These are phyloP conservation scores for Angophora floribunda DNA, from an alignment of 345 rosid genomes.

Conservation along the genomic window DNA sequence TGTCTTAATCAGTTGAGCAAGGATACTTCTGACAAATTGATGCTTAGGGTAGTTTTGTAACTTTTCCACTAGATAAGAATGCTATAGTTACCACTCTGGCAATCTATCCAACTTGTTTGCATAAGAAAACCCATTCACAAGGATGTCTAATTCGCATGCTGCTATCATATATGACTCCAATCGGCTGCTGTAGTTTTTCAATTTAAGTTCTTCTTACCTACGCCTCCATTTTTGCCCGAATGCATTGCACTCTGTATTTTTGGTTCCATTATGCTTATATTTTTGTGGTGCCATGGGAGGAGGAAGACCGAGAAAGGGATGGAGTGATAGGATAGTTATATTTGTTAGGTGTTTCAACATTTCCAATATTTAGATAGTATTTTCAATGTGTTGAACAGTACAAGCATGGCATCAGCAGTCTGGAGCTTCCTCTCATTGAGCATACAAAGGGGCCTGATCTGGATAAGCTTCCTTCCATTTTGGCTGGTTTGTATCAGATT, in stretches of 20 bases:
- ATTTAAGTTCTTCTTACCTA: neutral
- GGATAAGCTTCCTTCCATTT: slow-evolving; percentile 49
- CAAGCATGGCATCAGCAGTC: slow-evolving; percentile 40
- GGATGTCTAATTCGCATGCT: neutral
- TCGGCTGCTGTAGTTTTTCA: neutral
- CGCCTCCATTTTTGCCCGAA: neutral
- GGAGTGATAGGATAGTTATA: neutral
- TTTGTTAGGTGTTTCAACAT: neutral
- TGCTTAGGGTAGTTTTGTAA: neutral
- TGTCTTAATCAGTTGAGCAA: neutral
- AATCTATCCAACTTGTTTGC: neutral
- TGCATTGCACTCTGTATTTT: neutral
- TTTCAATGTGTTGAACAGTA: slow-evolving; percentile 24
- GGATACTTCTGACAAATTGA: neutral
- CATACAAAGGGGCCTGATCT: slow-evolving; percentile 75
- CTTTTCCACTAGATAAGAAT: neutral
- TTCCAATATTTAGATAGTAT: neutral
- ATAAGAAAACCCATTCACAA: neutral
- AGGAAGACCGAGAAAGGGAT: neutral
- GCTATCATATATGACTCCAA: neutral
- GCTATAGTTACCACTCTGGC: neutral
- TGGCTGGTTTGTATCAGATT: slow-evolving; percentile 33
- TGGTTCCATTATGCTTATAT: neutral
- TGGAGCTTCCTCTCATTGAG: slow-evolving; percentile 91
- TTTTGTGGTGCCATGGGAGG: neutral